Conservation (phyloP, 2,329 filamentous ascomycete species). For the Cladobotryum mycophilum region DNA sequence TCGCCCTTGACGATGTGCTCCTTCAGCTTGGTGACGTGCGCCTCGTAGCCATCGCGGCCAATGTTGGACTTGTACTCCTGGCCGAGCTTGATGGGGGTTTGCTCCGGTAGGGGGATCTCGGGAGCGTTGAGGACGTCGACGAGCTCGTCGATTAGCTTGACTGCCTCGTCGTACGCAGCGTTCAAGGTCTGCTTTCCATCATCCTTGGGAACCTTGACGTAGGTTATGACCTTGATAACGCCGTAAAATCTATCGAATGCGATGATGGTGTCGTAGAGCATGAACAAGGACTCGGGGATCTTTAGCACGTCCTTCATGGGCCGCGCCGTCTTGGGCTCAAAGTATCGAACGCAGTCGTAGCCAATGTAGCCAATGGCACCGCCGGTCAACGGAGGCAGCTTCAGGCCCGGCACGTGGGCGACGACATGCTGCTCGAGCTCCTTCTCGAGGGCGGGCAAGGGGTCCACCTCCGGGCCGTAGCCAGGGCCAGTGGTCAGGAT, state of each 20-base stretch:
- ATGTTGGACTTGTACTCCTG: slow-evolving; percentile 89
- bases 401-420: slow-evolving; percentile 73
- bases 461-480: slow-evolving; percentile 78
- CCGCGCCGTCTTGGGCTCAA: slow-evolving; percentile 91
- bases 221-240: slow-evolving; percentile 88
- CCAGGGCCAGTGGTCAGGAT: slow-evolving; percentile 82
- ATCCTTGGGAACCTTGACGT: slow-evolving; percentile 63
- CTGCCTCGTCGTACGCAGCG: slow-evolving; percentile 60
- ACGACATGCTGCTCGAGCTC: slow-evolving; percentile 76
- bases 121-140: slow-evolving; percentile 66
- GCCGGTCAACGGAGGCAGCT: slow-evolving; percentile 78
- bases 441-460: slow-evolving; percentile 72
- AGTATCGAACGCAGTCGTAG: slow-evolving; percentile 96
- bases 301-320: slow-evolving; percentile 81
- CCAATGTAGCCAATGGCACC: slow-evolving; percentile 95
- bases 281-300: slow-evolving; percentile 92
- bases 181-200: slow-evolving; percentile 45
- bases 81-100: slow-evolving; percentile 64
- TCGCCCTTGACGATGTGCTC: slow-evolving; percentile 85
- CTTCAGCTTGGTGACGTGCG: slow-evolving; percentile 80
- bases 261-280: slow-evolving; percentile 92
- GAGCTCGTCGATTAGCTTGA: slow-evolving; percentile 56
- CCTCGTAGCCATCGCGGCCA: slow-evolving; percentile 79
- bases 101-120: slow-evolving; percentile 70
- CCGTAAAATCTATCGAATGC: slow-evolving; percentile 94